Conservation (phyloP, 192 early-diverging fungal species). For the Chytriomyces sp. region DNA sequence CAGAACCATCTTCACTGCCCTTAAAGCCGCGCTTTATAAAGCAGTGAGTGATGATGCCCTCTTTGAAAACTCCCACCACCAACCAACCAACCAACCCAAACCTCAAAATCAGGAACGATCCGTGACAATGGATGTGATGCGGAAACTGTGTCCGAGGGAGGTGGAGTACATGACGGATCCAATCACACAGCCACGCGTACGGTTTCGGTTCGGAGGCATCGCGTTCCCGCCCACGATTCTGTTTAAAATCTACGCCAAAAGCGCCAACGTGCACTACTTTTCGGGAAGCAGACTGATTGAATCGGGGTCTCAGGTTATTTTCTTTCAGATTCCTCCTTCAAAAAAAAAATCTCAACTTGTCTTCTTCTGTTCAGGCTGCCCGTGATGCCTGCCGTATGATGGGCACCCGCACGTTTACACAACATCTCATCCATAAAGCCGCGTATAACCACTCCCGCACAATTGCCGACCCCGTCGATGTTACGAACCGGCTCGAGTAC, state of each 20-base stretch:
- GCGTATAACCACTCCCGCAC: conserved; percentile 5
- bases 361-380: conserved; percentile 45
- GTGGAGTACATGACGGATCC: conserved; percentile 54
- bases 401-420: conserved; percentile 48
- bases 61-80: no score
- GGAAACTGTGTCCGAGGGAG: conserved; percentile 54
- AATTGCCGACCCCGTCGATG: conserved; percentile 47
- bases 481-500: conserved; percentile 58
- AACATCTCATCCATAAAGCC: conserved; percentile 45
- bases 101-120: conserved; percentile 47
- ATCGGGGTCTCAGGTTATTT: conserved; percentile 44
- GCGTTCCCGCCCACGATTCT: conserved; percentile 54
- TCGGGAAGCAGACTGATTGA: conserved; percentile 49
- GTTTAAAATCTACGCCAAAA: conserved; percentile 59
- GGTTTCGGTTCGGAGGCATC: conserved; percentile 58
- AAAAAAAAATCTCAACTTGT: background rate
- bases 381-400: conserved; percentile 54
- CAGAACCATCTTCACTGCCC: conserved; percentile 41
- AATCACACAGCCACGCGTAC: conserved; percentile 44
- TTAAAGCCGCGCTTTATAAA: conserved; percentile 45
- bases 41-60: conserved; percentile 33
- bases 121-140: conserved; percentile 50
- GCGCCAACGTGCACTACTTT: conserved; percentile 59
- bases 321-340: background rate
- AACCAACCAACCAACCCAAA: background rate